A percentile compares a stretch with the other conserved stretches of the same genome.
Conservation (phyloP, 805 yeast species). For the Ogataea naganishii region DNA sequence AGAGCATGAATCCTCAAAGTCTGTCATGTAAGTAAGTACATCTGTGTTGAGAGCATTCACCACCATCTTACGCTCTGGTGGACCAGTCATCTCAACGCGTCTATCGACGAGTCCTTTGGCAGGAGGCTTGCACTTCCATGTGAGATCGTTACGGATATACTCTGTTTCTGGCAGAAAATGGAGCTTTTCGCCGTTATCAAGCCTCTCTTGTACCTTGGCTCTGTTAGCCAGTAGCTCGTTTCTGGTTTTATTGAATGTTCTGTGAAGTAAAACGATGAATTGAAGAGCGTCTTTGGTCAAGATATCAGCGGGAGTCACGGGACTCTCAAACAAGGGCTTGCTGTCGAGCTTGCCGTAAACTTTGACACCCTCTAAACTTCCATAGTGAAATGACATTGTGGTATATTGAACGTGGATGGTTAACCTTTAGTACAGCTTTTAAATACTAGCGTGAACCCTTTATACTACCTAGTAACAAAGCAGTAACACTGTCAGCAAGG, state of each 20-base stretch:
- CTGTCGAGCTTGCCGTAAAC: conserved; percentile 39
- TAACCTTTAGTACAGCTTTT: no score
- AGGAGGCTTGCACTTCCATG: conserved; percentile 68
- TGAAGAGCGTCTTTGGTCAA: conserved; percentile 53
- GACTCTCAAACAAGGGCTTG: conserved; percentile 25
- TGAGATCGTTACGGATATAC: conserved; percentile 59
- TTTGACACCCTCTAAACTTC: conserved; percentile 43
- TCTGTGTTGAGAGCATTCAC: conserved; percentile 72
- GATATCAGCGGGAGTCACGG: conserved; percentile 40
- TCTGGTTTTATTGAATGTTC: conserved; percentile 60
- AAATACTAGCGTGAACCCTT: no score
- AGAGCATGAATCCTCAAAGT: conserved; percentile 76
- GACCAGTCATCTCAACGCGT: conserved; percentile 79
- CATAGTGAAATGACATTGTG: no score
- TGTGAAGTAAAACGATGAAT: conserved; percentile 64
- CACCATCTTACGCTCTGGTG: conserved; percentile 78
- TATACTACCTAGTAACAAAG: no score
- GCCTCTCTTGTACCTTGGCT: conserved; percentile 45
- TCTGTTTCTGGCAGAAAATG: conserved; percentile 63
- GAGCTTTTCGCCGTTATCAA: conserved; percentile 56
- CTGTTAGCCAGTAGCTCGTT: conserved; percentile 52
- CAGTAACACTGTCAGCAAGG: no score
- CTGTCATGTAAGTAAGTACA: conserved; percentile 81
- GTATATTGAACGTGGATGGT: no score
- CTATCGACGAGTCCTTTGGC: conserved; percentile 70